A percentile compares a stretch with the other conserved stretches of the same genome.
Conservation (phyloP, 495 filamentous ascomycete species). For the Penicillium canescens region DNA sequence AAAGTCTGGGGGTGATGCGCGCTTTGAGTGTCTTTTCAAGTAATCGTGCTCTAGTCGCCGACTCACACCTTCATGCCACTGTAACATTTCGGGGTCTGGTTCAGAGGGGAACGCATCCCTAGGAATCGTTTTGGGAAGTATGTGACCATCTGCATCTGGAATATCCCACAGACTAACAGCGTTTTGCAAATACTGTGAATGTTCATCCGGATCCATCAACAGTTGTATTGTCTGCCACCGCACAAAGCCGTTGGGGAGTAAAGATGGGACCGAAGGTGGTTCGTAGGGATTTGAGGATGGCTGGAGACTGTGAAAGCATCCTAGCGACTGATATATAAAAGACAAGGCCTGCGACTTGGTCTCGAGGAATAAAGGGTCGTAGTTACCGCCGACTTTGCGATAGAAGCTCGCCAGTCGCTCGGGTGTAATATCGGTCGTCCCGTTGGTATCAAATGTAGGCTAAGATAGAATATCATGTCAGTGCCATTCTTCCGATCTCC, state of each 20-base stretch:
- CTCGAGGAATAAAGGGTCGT: slow-evolving; percentile 81
- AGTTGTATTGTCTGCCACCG: slow-evolving; percentile 94
- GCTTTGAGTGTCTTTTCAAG: slow-evolving; percentile 33
- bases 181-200: slow-evolving; percentile 79
- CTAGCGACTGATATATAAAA: slow-evolving; percentile 88
- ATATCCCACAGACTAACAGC: slow-evolving; percentile 78
- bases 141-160: slow-evolving; percentile 66
- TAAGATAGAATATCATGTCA: slow-evolving; percentile 17
- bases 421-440: slow-evolving; percentile 68
- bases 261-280: slow-evolving; percentile 74
- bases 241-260: slow-evolving; percentile 82
- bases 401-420: slow-evolving; percentile 88
- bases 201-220: slow-evolving; percentile 83
- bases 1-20: slow-evolving; percentile 34
- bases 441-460: slow-evolving; percentile 63
- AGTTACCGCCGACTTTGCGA: slow-evolving; percentile 83
- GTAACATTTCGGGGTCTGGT: slow-evolving; percentile 74
- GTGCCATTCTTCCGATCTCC: not conserved
- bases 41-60: slow-evolving; percentile 44
- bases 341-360: slow-evolving; percentile 75
- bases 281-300: slow-evolving; percentile 70
- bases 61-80: slow-evolving; percentile 77
- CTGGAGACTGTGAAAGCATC: slow-evolving; percentile 79
- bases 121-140: slow-evolving; percentile 81
- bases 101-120: slow-evolving; percentile 69